Conservation (phyloP, 495 filamentous ascomycete species). For the Aspergillus sclerotioniger region DNA sequence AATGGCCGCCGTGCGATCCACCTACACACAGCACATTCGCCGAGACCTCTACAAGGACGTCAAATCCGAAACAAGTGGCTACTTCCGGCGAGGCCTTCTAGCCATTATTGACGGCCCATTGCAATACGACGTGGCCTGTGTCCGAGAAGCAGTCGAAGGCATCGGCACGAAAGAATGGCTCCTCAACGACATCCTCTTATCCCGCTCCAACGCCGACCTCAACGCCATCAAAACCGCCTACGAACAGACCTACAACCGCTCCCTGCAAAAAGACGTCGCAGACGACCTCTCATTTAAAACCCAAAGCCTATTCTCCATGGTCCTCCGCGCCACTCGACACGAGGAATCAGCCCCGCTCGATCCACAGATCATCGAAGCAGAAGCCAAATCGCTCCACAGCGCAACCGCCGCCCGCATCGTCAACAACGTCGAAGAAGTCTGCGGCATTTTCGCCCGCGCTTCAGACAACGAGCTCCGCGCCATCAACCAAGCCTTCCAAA, state of each 20-base stretch:
- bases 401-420: conserved; percentile 68
- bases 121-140: conserved; percentile 61
- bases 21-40: conserved; percentile 58
- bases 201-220: conserved; percentile 80
- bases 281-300: conserved; percentile 84
- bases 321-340: conserved; percentile 65
- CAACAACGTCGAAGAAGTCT: conserved; percentile 75
- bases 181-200: conserved; percentile 81
- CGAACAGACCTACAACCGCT: conserved; percentile 55
- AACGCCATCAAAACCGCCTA: conserved; percentile 77
- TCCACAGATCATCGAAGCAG: conserved; percentile 65
- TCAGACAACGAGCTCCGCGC: conserved; percentile 80
- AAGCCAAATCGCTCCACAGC: conserved; percentile 68
- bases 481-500: conserved; percentile 67
- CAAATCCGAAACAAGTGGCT: conserved; percentile 68
- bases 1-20: conserved; percentile 62
- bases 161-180: conserved; percentile 81
- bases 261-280: conserved; percentile 66
- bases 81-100: conserved; percentile 68
- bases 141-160: conserved; percentile 68
- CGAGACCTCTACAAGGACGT: conserved; percentile 73
- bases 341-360: conserved; percentile 73
- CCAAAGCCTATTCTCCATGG: conserved; percentile 72
- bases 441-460: conserved; percentile 66
- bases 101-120: conserved; percentile 76